These are phyloP conservation scores for Camellia sinensis DNA, from an alignment of 148 eudicot genomes.

Conservation along the genomic window DNA sequence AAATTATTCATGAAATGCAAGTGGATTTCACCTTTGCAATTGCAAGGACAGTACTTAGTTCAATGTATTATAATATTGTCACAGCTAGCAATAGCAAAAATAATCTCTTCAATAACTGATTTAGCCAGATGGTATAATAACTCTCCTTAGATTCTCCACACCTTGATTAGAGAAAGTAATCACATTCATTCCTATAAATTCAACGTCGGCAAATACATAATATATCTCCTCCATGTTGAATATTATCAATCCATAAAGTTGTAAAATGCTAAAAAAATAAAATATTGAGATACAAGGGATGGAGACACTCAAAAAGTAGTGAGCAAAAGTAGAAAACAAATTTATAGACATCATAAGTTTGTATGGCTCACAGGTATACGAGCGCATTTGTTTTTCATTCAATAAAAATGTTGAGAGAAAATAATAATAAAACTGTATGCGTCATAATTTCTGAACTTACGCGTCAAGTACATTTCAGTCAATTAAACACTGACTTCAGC, in stretches of 20 bases:
- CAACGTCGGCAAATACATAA: too few species aligned
- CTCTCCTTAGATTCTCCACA: constrained; percentile 5
- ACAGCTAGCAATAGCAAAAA: background rate
- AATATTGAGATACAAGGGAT: too few species aligned
- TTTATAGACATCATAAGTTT: too few species aligned
- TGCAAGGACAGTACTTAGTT: background rate
- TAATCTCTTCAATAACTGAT: background rate
- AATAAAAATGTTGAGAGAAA: too few species aligned
- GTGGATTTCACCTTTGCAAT: background rate
- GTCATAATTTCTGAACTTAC: background rate
- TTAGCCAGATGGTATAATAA: constrained; percentile 1
- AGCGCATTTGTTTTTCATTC: too few species aligned
- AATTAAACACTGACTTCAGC: background rate
- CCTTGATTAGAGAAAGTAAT: background rate
- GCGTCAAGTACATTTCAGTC: background rate
- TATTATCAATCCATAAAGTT: too few species aligned
- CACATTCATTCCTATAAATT: background rate
- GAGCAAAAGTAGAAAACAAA: too few species aligned
- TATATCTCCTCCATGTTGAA: too few species aligned
- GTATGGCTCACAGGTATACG: too few species aligned
- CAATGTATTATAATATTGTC: background rate
- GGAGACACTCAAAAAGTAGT: too few species aligned
- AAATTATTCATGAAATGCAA: background rate
- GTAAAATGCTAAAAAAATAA: too few species aligned
- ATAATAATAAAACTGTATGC: too few species aligned